Base-by-base conservation (phyloP, 495 filamentous ascomycete species). In the Penicillium atrosanguineum region DNA sequence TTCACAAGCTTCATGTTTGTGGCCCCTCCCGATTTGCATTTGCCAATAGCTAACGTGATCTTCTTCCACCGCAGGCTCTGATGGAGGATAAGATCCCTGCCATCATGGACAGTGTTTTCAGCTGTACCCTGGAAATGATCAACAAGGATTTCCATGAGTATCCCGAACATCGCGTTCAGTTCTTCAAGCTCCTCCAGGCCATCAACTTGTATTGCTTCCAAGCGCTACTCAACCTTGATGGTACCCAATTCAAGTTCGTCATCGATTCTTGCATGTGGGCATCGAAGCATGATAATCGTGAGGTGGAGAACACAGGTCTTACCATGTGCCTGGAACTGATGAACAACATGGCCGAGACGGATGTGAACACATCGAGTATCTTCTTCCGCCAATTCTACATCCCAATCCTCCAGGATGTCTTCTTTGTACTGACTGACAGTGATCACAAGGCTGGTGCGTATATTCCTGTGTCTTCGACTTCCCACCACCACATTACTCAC, bases 61-160 rank as follows among this genome's bases (percentile, higher is more conserved):
- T 18, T 50, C 6, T 46, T 18, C 31, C 11, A 1, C 31, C n/a
- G 38, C 54, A 87, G 91, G 83, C 81, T 55, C 78, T 95, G 62
- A 97, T 97, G 95, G 92, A 97, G 67, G 94, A 97, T 66, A 95
- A 97, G 70, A 90, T 99, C 2, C 90, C 91, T 0, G 85, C 85
- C 40, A 97, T 97, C 68, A 96, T 99, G 90, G 91, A 97, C 65
- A 94, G 92, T 63, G 90, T 99, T 18, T 99, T 99, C 67, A 93
- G 96, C 70, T 97, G 94, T 74, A 99, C 94, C 7, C 77, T 99
- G 38, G 89, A 96, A 57, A 99, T 99, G 94, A 97, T 99, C 76
- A 99, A 97, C 82, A 99, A 97, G 72, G 93, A 99, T 65, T 99
- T 97, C 75, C 95, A 95, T 43, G 94, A 99, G 68, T 99, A 95